These are phyloP conservation scores for Helianthus tuberosus DNA, from an alignment of 129 eudicot species.

Conservation along the genomic window DNA sequence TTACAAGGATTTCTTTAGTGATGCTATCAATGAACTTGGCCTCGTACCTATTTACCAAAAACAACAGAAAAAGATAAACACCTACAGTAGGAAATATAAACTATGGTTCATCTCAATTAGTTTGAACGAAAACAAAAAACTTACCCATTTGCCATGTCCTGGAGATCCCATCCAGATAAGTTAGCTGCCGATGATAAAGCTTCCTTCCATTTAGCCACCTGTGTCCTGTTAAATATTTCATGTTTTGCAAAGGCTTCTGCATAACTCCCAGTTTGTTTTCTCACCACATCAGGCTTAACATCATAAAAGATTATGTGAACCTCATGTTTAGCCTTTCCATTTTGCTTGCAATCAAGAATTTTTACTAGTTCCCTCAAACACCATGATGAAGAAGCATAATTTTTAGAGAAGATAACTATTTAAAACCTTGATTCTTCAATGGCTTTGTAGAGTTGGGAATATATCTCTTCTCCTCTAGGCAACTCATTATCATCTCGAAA, in stretches of 20 bases:
- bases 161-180: conserved; percentile 20
- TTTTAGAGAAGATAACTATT: conserved; percentile 35
- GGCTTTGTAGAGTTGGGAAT: conserved; percentile 28
- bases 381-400: conserved; percentile 41
- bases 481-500: conserved; percentile 7
- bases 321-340: not conserved
- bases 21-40: conserved; percentile 26
- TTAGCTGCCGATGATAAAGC: not conserved
- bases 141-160: conserved; percentile 14
- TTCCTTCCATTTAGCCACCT: conserved; percentile 20
- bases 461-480: conserved; percentile 23
- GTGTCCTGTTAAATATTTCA: not conserved
- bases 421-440: conserved; percentile 29
- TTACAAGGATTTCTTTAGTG: conserved; percentile 14
- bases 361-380: conserved; percentile 35
- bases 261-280: conserved; percentile 16
- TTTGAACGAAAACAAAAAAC: not conserved
- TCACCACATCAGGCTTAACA: conserved; percentile 7
- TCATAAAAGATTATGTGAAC: conserved; percentile 23
- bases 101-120: not conserved
- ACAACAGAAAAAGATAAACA: not conserved
- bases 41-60: conserved; percentile 22
- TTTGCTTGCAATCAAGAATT: conserved; percentile 26
- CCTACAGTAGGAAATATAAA: not conserved
- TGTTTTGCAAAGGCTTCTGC: conserved; percentile 15